Evolutionary conservation across 225 moss, liverwort and hornwort species (phyloP), one percentile per base, ranked within the genome.

Genomic region (Physcomitrium patens): DNA sequence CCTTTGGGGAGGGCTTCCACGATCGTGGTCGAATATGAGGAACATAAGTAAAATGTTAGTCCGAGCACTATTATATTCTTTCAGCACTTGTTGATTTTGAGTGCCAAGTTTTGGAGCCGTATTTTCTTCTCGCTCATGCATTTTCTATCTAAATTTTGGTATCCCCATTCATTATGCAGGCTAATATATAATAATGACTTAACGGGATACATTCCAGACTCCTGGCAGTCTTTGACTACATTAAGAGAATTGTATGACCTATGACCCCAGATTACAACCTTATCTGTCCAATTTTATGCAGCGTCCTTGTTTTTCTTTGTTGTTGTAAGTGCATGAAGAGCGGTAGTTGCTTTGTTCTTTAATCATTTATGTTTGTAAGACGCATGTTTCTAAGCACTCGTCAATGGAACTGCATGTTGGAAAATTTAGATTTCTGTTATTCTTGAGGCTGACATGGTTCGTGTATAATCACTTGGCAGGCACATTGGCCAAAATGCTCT

Each of bases 1-100:
- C 37, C 71, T 86, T 52, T 89, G 89, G 89, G 89, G 89, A 53
- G 89, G 86, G 23, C 89, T 89, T 12, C 89, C 89, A 28, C 23
- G 81, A 18, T 83, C 83, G 1, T 89, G 85, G 82, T 77, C 76
- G 57, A 86, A 84, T 24, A 80, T 89, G 80, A 83, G 51, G 75
- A 84, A 67, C 13, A 65, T 82, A 9, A 63, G 41, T 50, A 74
- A 50, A 63, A 20, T 79, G 81, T 79, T 66, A 75, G 82, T 67
- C 44, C 14, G 17, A 41, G 16, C 24, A 66, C 66, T 6, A 18
- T 58, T 23, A 46, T 15, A 65, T 28, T 8, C 19, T 60, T n/a
- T 12, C 2, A 44, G 26, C 16, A 9, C 7, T 70, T 17, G 3
- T 1, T 8, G 0, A 41, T 28, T 5, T 60, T 60, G 17, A n/a